Evolutionary conservation across 2,329 filamentous ascomycete species (phyloP).

Genomic region (Hymenoscyphus scutula): DNA sequence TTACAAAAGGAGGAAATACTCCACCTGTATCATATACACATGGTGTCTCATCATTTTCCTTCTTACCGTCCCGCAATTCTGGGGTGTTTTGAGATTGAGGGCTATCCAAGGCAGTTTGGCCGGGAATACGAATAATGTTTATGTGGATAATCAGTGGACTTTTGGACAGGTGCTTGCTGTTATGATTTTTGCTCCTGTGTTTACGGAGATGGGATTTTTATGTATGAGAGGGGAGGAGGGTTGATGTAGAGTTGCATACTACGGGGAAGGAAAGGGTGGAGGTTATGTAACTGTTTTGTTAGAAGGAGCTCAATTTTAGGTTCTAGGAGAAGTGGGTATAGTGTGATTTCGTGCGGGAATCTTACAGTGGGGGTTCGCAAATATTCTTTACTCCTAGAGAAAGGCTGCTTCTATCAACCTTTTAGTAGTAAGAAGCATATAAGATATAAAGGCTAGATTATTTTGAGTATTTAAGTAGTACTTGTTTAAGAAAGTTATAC

Average conservation of each 20-base stretch:
- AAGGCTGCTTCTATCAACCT: too few relatives aligned
- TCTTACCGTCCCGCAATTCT: constrained; percentile 14
- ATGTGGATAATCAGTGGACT: constrained; percentile 20
- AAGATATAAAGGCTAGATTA: too few relatives aligned
- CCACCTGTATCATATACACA: background rate
- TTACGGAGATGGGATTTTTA: constrained; percentile 11
- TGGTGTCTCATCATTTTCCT: background rate
- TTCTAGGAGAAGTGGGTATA: too few relatives aligned
- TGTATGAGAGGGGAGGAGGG: background rate
- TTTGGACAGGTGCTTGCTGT: constrained; percentile 21
- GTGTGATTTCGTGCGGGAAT: too few relatives aligned
- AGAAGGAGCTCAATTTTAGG: background rate
- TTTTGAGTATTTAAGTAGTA: too few relatives aligned
- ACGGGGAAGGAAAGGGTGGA: background rate
- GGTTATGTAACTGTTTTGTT: background rate
- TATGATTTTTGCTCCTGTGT: constrained; percentile 19
- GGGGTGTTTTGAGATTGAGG: constrained; percentile 16
- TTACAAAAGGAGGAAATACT: background rate
- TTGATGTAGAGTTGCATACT: background rate
- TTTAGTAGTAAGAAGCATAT: too few relatives aligned
- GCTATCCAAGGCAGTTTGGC: constrained; percentile 16
- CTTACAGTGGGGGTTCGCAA: too few relatives aligned
- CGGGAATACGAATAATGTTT: constrained; percentile 10
- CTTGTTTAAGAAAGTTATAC: too few relatives aligned
- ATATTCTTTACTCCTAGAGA: too few relatives aligned